Evolutionary conservation across 129 eudicot species (phyloP).

Genomic region (Logfia minima): DNA sequence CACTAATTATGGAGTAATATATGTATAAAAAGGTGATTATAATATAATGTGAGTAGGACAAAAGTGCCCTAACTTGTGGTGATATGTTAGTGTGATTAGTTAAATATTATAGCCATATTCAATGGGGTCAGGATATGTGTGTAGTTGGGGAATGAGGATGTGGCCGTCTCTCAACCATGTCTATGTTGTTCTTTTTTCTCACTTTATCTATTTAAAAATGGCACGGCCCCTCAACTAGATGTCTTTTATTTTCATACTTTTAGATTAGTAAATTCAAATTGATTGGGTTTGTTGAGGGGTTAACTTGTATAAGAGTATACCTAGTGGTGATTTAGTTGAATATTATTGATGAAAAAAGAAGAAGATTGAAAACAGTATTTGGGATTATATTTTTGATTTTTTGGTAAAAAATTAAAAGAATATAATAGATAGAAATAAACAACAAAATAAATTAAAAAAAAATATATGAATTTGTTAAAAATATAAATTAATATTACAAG

Average conservation of each 20-base stretch:
- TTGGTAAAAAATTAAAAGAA: no score
- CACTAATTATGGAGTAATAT: constrained; percentile 3
- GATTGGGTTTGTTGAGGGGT: neutral
- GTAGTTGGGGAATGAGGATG: constrained; percentile 14
- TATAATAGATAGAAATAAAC: no score
- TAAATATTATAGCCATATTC: constrained; percentile 11
- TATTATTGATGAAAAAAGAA: no score
- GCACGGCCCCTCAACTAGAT: constrained; percentile 13
- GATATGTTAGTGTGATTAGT: constrained; percentile 14
- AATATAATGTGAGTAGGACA: neutral
- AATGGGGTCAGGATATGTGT: constrained; percentile 2
- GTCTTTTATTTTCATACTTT: constrained; percentile 14
- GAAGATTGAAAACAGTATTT: no score
- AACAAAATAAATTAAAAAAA: no score
- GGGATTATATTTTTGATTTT: no score
- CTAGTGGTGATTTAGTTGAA: no score
- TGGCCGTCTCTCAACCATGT: constrained; percentile 34
- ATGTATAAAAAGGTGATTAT: constrained; percentile 7
- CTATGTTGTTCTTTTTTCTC: constrained; percentile 24
- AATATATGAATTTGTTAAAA: no score
- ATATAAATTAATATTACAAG: no score
- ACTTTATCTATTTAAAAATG: constrained; percentile 18
- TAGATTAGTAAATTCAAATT: neutral
- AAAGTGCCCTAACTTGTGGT: constrained; percentile 17
- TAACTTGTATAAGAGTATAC: no score